These are phyloP conservation scores for Noccaea caerulescens DNA, from an alignment of 345 rosid genomes.

Conservation along the genomic window DNA sequence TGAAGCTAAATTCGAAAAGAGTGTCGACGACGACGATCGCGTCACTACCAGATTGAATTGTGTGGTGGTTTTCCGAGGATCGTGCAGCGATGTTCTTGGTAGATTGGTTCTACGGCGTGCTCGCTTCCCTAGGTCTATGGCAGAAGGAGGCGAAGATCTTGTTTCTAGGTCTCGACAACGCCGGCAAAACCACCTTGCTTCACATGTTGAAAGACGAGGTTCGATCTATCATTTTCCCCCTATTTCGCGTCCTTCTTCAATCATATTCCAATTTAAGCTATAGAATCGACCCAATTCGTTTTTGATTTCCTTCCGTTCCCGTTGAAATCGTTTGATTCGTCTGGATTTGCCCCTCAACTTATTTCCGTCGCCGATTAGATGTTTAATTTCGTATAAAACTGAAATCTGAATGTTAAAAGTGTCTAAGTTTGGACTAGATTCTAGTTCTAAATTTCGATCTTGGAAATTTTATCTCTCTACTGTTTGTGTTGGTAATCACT, in stretches of 20 bases:
- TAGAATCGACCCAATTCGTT: slow-evolving; percentile 5
- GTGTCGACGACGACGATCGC: not conserved
- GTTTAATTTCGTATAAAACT: not conserved
- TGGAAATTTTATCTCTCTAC: not conserved
- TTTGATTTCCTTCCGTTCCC: not conserved
- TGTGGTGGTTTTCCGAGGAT: not conserved
- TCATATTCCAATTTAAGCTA: slow-evolving; percentile 6
- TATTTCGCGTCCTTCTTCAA: slow-evolving; percentile 1
- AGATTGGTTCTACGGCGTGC: slow-evolving; percentile 84
- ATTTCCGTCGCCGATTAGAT: not conserved
- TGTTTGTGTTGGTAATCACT: not conserved
- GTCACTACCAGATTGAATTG: not conserved
- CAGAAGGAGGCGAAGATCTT: slow-evolving; percentile 89
- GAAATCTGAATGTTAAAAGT: not conserved
- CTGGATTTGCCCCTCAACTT: not conserved
- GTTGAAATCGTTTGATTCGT: slow-evolving; percentile 9
- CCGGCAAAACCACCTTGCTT: slow-evolving; percentile 87
- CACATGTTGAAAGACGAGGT: slow-evolving; percentile 95
- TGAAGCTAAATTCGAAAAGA: slow-evolving; percentile 12
- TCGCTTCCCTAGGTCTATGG: slow-evolving; percentile 78
- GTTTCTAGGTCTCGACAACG: slow-evolving; percentile 88
- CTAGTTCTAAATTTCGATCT: not conserved
- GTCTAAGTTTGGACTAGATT: not conserved
- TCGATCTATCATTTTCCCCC: slow-evolving; percentile 9
- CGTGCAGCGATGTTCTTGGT: slow-evolving; percentile 59